These are phyloP conservation scores for Globisporangium lucens DNA, from an alignment of 352 stramenopile species.

Conservation along the genomic window DNA sequence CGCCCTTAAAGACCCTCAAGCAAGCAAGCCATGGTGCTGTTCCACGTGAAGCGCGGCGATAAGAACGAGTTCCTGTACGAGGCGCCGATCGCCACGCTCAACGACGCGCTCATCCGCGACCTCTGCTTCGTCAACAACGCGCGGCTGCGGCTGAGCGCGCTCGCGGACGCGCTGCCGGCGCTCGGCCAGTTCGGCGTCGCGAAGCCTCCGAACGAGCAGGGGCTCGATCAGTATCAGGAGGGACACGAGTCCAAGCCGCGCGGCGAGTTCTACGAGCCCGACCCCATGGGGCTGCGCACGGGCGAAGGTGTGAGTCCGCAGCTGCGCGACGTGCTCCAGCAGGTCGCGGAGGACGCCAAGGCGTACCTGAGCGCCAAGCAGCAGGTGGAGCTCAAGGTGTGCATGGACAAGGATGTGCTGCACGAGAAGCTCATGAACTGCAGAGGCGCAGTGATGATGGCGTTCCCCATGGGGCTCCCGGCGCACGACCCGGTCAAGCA, in stretches of 20 bases:
- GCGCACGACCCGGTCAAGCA: slow-evolving; percentile 85
- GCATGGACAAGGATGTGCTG: slow-evolving; percentile 56
- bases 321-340: slow-evolving; percentile 69
- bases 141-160: slow-evolving; percentile 59
- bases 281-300: slow-evolving; percentile 84
- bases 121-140: slow-evolving; percentile 86
- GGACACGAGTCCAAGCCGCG: slow-evolving; percentile 44
- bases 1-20: too few relatives aligned
- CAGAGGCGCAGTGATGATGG: slow-evolving; percentile 89
- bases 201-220: slow-evolving; percentile 82
- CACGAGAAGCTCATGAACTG: slow-evolving; percentile 93
- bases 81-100: slow-evolving; percentile 62
- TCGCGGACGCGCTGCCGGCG: slow-evolving; percentile 73
- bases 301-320: slow-evolving; percentile 86
- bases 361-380: slow-evolving; percentile 63
- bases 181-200: slow-evolving; percentile 83
- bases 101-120: slow-evolving; percentile 83
- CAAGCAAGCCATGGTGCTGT: slow-evolving; percentile 57
- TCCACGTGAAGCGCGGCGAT: slow-evolving; percentile 87
- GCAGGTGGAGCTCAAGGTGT: slow-evolving; percentile 65
- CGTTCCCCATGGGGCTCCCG: slow-evolving; percentile 95
- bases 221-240: slow-evolving; percentile 86
- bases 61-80: slow-evolving; percentile 92
- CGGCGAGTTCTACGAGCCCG: slow-evolving; percentile 77
- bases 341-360: slow-evolving; percentile 77